Base-by-base conservation (phyloP, 805 yeast species). In the Yarrowia divulgata region DNA sequence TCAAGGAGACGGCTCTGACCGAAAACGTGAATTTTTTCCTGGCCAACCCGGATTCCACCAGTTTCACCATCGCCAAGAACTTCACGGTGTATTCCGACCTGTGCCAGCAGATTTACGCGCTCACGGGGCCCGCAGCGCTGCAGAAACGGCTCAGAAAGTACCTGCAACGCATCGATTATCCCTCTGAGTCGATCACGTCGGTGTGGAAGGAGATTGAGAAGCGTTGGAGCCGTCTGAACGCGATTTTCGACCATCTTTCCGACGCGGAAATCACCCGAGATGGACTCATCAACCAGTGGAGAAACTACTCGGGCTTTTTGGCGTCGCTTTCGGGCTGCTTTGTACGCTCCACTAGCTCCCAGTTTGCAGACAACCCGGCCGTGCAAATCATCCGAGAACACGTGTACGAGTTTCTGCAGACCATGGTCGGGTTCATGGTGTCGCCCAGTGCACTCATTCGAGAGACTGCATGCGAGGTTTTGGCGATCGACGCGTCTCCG, bases 111-210 rank as follows among this genome's bases (percentile, higher is more conserved):
- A 84, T 82, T 29, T 79, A 80, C 29, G 84, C 88, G 1, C 85
- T 89, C 49, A 87, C 90, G 0, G 93, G 95, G 37, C 83, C 88
- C 23, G 87, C 89, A 37, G 93, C 96, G 0, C 81, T 90, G 43
- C 93, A 90, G 74, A 89, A 90, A 75, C 84, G 87, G 70, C 78
- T 90, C 67, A 82, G 90, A 75, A 84, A 76, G 70, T 72, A 74
- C 50, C 73, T 80, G 62, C 72, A 76, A 52, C 72, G 72, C 9
- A 73, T 78, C 13, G 70, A 72, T 19, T 71, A 68, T 3, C 78
- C 82, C 9, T 75, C 79, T 3, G 63, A 71, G 10, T 81, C 85
- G 2, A 74, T 84, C 39, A 70, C 82, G 2, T 77, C 76, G 16
- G 80, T 80, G 6, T 84, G 85, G 85, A 72, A 74, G 3, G 71